A percentile compares a stretch with the other conserved stretches of the same genome.
Evolutionary conservation across 805 yeast genomes (phyloP).

Genomic region (Pachysolen tannophilus): DNA sequence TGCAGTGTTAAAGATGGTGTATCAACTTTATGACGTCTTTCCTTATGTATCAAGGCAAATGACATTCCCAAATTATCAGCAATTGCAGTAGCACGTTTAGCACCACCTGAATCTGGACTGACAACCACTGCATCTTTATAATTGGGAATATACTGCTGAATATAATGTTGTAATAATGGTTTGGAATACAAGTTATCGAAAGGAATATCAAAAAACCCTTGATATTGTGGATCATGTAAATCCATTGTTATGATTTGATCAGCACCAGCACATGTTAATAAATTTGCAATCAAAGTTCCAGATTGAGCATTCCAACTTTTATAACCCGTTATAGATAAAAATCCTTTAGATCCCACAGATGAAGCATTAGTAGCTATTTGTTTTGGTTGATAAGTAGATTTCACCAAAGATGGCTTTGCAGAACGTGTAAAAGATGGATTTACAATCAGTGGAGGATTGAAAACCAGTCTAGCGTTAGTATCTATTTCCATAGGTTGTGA

Average conservation of each 20-base stretch:
- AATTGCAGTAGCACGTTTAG: slow-evolving; percentile 89
- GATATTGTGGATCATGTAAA: slow-evolving; percentile 95
- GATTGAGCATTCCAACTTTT: slow-evolving; percentile 95
- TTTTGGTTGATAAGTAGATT: slow-evolving; percentile 5
- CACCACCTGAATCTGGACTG: slow-evolving; percentile 99
- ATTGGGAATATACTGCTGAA: slow-evolving; percentile 67
- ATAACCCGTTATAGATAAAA: slow-evolving; percentile 60
- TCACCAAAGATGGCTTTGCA: slow-evolving; percentile 5
- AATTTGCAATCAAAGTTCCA: slow-evolving; percentile 84
- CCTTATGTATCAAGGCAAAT: slow-evolving; percentile 94
- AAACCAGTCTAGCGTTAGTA: too few relatives aligned
- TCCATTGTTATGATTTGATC: slow-evolving; percentile 98
- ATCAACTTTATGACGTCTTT: slow-evolving; percentile 50
- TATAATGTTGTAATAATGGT: slow-evolving; percentile 82
- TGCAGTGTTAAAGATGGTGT: slow-evolving; percentile 20
- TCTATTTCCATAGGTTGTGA: slow-evolving; percentile 2
- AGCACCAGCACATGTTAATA: slow-evolving; percentile 88
- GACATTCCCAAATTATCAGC: slow-evolving; percentile 86
- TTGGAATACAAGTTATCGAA: slow-evolving; percentile 90
- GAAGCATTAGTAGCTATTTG: slow-evolving; percentile 15
- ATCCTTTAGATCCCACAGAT: slow-evolving; percentile 5
- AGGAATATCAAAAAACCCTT: slow-evolving; percentile 94
- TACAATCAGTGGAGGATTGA: too few relatives aligned
- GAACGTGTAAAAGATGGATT: too few relatives aligned
- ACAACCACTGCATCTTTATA: slow-evolving; percentile 83